Conservation (phyloP, 805 yeast species). For the Starmerella geochares region DNA sequence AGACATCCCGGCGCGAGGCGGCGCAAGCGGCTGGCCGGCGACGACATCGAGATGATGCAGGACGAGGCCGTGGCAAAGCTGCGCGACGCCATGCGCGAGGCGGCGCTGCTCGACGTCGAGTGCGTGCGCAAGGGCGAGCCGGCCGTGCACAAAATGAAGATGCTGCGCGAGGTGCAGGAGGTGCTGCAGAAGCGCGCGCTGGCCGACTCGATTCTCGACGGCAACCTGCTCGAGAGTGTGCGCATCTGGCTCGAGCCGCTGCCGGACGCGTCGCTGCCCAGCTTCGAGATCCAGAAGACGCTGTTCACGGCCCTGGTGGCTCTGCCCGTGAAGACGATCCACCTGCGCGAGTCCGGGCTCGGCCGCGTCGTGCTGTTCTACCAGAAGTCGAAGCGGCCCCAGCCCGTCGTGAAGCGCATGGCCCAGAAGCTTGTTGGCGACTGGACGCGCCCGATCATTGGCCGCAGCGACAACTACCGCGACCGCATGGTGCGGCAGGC, state of each 20-base stretch:
- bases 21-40: conserved; percentile 68
- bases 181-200: conserved; percentile 70
- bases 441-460: conserved; percentile 98
- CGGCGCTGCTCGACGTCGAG: conserved; percentile 46
- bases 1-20: conserved; percentile 40
- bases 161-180: conserved; percentile 68
- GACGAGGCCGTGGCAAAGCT: conserved; percentile 78
- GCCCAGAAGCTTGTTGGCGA: conserved; percentile 89
- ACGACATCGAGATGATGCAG: conserved; percentile 87
- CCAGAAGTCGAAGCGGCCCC: conserved; percentile 82
- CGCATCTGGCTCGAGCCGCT: conserved; percentile 96
- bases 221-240: conserved; percentile 83
- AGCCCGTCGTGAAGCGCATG: conserved; percentile 69
- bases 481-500: conserved; percentile 66
- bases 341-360: conserved; percentile 83
- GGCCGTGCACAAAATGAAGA: conserved; percentile 65
- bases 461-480: conserved; percentile 86
- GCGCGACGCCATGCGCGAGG: conserved; percentile 78
- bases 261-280: conserved; percentile 97
- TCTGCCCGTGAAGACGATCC: conserved; percentile 90
- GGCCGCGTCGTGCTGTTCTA: conserved; percentile 91
- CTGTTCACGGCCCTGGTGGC: conserved; percentile 61
- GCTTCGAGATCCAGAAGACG: conserved; percentile 87
- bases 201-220: conserved; percentile 87
- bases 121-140: conserved; percentile 51